Evolutionary conservation across 2,329 filamentous ascomycete species (phyloP).

Genomic region (Chrysosphaeria jannelii): DNA sequence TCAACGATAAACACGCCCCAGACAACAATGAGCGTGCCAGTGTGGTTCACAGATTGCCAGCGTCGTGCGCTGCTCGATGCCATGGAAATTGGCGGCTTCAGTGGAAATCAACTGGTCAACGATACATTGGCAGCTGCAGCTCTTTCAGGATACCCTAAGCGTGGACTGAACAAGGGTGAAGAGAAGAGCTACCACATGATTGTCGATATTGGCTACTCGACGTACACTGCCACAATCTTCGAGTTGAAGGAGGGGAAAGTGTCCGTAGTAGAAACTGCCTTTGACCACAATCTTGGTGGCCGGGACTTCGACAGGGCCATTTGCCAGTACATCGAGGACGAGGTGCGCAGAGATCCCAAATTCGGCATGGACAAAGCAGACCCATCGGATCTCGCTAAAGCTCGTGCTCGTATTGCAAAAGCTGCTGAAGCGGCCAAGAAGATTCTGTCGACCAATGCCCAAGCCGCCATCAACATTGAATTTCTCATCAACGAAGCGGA

Average conservation of each 20-base stretch:
- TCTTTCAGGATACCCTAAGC: conserved; percentile 92
- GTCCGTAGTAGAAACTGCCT: conserved; percentile 71
- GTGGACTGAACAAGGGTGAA: conserved; percentile 63
- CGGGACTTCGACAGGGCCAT: conserved; percentile 90
- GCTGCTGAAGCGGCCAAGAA: conserved; percentile 97
- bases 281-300: conserved; percentile 87
- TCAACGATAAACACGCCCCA: conserved; percentile 91
- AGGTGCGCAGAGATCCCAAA: too few species aligned
- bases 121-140: conserved; percentile 90
- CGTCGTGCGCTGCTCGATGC: conserved; percentile 72
- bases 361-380: conserved; percentile 98
- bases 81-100: conserved; percentile 75
- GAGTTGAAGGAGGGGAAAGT: conserved; percentile 96
- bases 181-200: conserved; percentile 80
- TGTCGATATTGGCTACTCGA: conserved; percentile 85
- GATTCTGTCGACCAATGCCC: conserved; percentile 81
- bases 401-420: conserved; percentile 56
- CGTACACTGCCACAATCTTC: conserved; percentile 80
- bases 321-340: conserved; percentile 76
- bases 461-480: conserved; percentile 84
- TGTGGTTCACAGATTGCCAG: conserved; percentile 93
- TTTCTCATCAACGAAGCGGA: conserved; percentile 96
- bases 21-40: conserved; percentile 75
- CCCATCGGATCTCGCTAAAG: conserved; percentile 90
- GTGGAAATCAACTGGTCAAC: conserved; percentile 82